Percentiles rank a stretch among this genome's conserved stretches.
phyloP scores from a whole-genome alignment of 78 protist genomes.

The Dictyostelium purpureum region DNA sequence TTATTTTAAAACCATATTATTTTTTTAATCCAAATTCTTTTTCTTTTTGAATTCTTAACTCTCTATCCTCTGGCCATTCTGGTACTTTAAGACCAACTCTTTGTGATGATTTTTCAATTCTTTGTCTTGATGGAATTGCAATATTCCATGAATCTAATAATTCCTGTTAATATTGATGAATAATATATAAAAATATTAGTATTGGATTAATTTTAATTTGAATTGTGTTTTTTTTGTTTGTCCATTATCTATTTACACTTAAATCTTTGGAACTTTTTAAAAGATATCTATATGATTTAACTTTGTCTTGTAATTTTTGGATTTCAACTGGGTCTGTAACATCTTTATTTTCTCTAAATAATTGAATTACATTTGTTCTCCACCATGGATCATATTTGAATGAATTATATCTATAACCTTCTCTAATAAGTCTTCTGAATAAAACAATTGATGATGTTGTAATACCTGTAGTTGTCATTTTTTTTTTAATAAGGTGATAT shows the following conservation, averaged over 20 bases:
- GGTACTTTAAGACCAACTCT: constrained; percentile 70
- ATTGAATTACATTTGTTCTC: constrained; percentile 22
- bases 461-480: neutral
- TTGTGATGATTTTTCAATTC: constrained; percentile 58
- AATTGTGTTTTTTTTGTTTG: neutral
- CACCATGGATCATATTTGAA: constrained; percentile 44
- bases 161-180: too few relatives aligned
- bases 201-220: neutral
- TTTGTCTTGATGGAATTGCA: constrained; percentile 58
- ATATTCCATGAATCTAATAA: constrained; percentile 64
- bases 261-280: constrained; percentile 53
- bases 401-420: constrained; percentile 46
- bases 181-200: neutral
- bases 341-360: constrained; percentile 48
- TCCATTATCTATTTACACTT: neutral
- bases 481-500: too few relatives aligned
- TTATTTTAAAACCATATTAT: too few relatives aligned
- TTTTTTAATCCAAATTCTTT: too few relatives aligned
- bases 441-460: constrained; percentile 65
- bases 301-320: constrained; percentile 19
- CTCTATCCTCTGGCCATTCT: constrained; percentile 77
- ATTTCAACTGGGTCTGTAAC: constrained; percentile 32
- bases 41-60: constrained; percentile 22
- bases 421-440: constrained; percentile 68
- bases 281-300: constrained; percentile 53